Base-by-base conservation (phyloP, 352 stramenopile species). In the Globisporangium paroecandrum region DNA sequence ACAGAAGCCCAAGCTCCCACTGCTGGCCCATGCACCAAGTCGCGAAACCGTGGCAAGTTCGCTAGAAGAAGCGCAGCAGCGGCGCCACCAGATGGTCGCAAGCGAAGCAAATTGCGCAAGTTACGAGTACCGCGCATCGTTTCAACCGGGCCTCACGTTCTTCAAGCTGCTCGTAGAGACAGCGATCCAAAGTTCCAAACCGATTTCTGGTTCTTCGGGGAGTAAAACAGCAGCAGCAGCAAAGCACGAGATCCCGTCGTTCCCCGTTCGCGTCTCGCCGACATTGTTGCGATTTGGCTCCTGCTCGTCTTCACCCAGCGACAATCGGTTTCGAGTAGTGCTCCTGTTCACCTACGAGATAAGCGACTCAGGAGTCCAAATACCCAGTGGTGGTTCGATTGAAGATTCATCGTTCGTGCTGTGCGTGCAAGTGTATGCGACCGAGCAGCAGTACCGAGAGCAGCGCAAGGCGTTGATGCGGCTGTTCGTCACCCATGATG, bases 111-210 rank as follows among this genome's bases (percentile, higher is more conserved):
- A 77, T 68, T 90, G 75, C 64, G 54, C 68, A 13, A 70, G 75
- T 32, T 83, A 77, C 36, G 49, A 69, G 32, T 72, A 78, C 24
- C 69, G 78, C 0, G 36, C 73, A 1, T 70, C 71, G 1, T 77
- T 72, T 53, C 56, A 65, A 20, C 81, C 81, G 51, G 81, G 82
- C 8, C 67, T 90, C 58, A 74, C 66, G 10, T 87, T 90, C 69
- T 86, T 87, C 47, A 64, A 65, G 27, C 64, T 78, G 2, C 70
- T 90, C 2, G 55, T 62, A 3, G 18, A 29, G 15, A 20, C 32
- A 5, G 57, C 25, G 4, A 15, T 51, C 8, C 66, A 22, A 0
- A 18, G 18, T 1, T n/a, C 36, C 7, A 38, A 36, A 36, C 25
- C 29, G 4, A 12, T 13, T 29, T 10, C 15, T 27, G 5, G 8